These are phyloP conservation scores for Endotrypanum monterogeii DNA, from an alignment of 208 protist genomes.

Conservation along the genomic window DNA sequence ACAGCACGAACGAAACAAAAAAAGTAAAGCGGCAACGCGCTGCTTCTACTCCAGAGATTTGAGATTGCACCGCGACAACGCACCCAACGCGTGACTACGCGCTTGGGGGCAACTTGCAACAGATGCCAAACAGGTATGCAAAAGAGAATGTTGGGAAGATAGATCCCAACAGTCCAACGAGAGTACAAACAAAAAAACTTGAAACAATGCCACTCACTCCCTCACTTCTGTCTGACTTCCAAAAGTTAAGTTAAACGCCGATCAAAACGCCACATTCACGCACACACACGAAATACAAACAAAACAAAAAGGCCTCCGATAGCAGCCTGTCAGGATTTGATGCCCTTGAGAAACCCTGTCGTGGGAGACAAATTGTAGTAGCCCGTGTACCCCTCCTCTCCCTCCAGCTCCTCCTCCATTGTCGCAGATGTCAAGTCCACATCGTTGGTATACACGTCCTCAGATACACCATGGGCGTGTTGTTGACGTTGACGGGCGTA, in stretches of 20 bases:
- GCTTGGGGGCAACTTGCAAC: not conserved
- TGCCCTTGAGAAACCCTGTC: slow-evolving; percentile 14
- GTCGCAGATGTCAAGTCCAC: slow-evolving; percentile 36
- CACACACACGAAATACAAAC: not conserved
- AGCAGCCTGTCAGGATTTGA: not conserved
- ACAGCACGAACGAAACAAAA: not conserved
- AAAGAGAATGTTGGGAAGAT: not conserved
- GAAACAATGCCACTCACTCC: not conserved
- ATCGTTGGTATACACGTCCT: slow-evolving; percentile 44
- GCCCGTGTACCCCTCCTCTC: slow-evolving; percentile 53
- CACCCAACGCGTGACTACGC: not conserved
- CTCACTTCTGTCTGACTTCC: not conserved
- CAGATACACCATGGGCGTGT: not conserved
- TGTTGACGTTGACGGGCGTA: slow-evolving; percentile 32
- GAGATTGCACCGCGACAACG: not conserved
- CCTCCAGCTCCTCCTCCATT: slow-evolving; percentile 49
- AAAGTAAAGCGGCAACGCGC: not conserved
- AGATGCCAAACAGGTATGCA: not conserved
- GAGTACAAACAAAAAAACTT: not conserved
- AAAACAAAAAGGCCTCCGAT: not conserved
- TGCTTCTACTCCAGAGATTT: not conserved
- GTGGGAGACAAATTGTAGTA: slow-evolving; percentile 36
- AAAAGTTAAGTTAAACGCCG: not conserved
- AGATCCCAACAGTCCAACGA: not conserved
- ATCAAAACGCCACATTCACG: not conserved